Evolutionary conservation across 768 basidiomycete species (phyloP).

Genomic region (Macrolepiota dolichaula): DNA sequence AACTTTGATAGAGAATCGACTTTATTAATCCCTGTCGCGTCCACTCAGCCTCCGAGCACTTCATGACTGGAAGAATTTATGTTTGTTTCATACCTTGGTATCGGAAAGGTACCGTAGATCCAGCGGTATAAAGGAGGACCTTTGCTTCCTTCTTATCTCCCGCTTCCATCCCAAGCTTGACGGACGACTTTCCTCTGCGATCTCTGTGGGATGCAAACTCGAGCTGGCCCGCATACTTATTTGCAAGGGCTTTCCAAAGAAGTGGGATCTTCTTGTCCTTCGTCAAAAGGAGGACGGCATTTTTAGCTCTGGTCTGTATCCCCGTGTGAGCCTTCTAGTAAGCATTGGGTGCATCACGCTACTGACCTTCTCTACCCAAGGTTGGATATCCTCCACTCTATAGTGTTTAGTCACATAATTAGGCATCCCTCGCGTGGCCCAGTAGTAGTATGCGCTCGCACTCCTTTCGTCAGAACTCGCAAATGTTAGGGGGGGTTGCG

Average conservation of each 20-base stretch:
- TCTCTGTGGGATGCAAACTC: conserved; percentile 63
- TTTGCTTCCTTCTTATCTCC: conserved; percentile 55
- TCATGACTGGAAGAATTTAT: not conserved
- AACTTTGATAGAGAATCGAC: conserved; percentile 70
- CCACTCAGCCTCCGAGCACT: not conserved
- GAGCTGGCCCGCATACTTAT: conserved; percentile 62
- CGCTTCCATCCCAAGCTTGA: conserved; percentile 55
- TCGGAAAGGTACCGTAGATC: conserved; percentile 48
- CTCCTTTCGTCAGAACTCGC: conserved; percentile 54
- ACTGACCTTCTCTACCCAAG: conserved; percentile 71
- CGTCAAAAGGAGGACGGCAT: conserved; percentile 64
- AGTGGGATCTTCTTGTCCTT: conserved; percentile 73
- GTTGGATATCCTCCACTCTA: conserved; percentile 47
- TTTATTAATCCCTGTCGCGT: conserved; percentile 60
- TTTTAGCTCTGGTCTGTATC: conserved; percentile 30
- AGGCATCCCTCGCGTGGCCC: conserved; percentile 72
- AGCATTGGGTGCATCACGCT: not conserved
- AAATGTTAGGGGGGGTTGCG: conserved; percentile 60
- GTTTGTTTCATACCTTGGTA: conserved; percentile 57
- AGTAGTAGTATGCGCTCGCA: conserved; percentile 69
- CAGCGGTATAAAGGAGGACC: conserved; percentile 66
- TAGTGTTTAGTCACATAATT: conserved; percentile 60
- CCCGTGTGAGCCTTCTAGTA: not conserved
- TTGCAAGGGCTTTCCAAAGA: conserved; percentile 74
- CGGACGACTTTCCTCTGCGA: conserved; percentile 56